Conservation (phyloP, 108 stramenopile species). For the Nitzschia inconspicua region DNA sequence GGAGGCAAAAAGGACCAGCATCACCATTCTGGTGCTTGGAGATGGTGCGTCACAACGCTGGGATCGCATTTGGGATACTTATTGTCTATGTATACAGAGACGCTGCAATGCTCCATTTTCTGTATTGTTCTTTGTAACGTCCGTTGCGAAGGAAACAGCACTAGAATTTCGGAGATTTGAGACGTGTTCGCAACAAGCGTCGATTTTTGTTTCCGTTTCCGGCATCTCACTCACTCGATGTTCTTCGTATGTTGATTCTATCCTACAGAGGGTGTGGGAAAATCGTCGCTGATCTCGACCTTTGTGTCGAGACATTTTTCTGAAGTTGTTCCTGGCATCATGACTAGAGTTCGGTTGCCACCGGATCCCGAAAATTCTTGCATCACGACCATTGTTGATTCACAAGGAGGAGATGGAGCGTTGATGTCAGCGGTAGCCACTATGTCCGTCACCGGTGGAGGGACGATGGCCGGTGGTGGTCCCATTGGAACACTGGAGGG, state of each 20-base stretch:
- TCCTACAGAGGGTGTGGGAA: slow-evolving; percentile 73
- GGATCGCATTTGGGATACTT: no score
- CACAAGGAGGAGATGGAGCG: slow-evolving; percentile 69
- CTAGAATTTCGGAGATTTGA: no score
- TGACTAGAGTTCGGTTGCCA: slow-evolving; percentile 74
- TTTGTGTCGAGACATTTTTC: slow-evolving; percentile 84
- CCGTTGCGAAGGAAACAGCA: no score
- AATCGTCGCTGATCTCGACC: slow-evolving; percentile 81
- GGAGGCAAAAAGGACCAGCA: slow-evolving; percentile 35
- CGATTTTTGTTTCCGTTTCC: background rate
- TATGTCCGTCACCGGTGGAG: slow-evolving; percentile 11
- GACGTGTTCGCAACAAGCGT: background rate
- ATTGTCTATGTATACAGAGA: no score
- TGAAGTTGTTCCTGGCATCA: slow-evolving; percentile 69
- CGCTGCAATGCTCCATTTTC: no score
- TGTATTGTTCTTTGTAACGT: no score
- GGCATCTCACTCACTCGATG: no score
- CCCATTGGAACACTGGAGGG: background rate
- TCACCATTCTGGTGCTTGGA: slow-evolving; percentile 72
- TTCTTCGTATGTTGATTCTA: no score
- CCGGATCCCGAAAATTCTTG: slow-evolving; percentile 65
- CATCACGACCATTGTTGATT: slow-evolving; percentile 76
- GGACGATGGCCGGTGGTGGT: background rate
- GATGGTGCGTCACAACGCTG: slow-evolving; percentile 69
- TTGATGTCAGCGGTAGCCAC: slow-evolving; percentile 48